Percentiles rank a stretch among this genome's conserved stretches.
These are phyloP conservation scores for Lentinus brumalis DNA, from an alignment of 768 basidiomycete species.

Conservation along the genomic window DNA sequence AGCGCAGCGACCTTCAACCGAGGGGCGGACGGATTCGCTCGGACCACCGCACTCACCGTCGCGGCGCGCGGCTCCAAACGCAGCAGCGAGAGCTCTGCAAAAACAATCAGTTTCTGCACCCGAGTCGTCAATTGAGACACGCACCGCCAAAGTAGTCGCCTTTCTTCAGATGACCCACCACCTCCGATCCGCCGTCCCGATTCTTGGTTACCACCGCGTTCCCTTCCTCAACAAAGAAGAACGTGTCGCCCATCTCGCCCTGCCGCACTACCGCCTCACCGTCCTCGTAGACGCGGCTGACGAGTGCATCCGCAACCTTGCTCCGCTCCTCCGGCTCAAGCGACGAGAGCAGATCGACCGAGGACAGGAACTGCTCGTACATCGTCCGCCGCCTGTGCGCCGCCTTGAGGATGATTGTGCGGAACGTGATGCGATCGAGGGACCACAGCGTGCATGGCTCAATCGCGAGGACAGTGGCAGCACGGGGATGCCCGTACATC, in stretches of 20 bases:
- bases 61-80: constrained; percentile 90
- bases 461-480: constrained; percentile 88
- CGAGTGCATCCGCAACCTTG: constrained; percentile 96
- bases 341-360: constrained; percentile 83
- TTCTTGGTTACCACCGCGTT: constrained; percentile 87
- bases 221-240: constrained; percentile 97
- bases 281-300: constrained; percentile 77
- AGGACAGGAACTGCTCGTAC: constrained; percentile 96
- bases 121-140: constrained; percentile 22
- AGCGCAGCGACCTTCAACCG: constrained; percentile 93
- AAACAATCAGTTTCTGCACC: constrained; percentile 9
- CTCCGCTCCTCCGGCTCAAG: constrained; percentile 88
- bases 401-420: constrained; percentile 94
- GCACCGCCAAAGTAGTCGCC: constrained; percentile 99
- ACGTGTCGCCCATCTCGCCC: constrained; percentile 95
- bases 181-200: constrained; percentile 55
- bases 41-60: constrained; percentile 83
- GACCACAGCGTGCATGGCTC: constrained; percentile 89
- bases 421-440: constrained; percentile 96
- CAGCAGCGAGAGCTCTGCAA: constrained; percentile 85
- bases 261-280: constrained; percentile 88
- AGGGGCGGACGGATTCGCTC: constrained; percentile 47
- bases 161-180: constrained; percentile 75
- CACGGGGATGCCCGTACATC: constrained; percentile 97
- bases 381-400: constrained; percentile 89